phyloP scores from a whole-genome alignment of 177 flowering plant species.

The Telopea speciosissima region DNA sequence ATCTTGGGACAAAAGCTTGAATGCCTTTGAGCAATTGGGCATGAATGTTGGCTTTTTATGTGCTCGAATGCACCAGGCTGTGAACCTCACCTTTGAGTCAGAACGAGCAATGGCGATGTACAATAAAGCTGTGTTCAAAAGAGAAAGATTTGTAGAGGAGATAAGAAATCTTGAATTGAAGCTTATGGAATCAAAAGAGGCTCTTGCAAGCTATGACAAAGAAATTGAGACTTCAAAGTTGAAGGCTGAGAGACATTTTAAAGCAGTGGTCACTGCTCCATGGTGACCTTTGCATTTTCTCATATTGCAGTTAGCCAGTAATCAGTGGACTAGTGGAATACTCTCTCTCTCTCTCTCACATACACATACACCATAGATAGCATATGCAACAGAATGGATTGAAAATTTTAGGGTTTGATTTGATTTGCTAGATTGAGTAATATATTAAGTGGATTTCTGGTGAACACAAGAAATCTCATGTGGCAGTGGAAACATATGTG shows the following conservation, averaged over 20 bases:
- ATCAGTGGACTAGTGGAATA: no score
- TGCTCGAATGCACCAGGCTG: constrained; percentile 27
- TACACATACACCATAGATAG: no score
- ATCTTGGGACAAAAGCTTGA: constrained; percentile 41
- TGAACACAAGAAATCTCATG: no score
- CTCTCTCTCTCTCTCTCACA: no score
- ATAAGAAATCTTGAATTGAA: constrained; percentile 35
- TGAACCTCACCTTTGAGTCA: constrained; percentile 36
- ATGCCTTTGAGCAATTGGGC: constrained; percentile 46
- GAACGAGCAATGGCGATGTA: constrained; percentile 34
- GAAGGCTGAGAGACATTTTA: constrained; percentile 34
- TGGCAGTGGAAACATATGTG: no score
- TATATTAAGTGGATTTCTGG: no score
- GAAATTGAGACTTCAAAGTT: constrained; percentile 27
- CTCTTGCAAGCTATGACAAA: constrained; percentile 17
- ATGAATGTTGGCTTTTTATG: constrained; percentile 53
- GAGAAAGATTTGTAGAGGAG: neutral
- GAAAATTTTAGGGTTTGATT: no score
- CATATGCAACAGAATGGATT: no score
- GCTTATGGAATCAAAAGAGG: constrained; percentile 32
- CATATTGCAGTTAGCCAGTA: neutral
- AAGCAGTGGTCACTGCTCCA: constrained; percentile 35
- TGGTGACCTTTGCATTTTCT: constrained; percentile 27
- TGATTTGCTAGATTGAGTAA: no score
- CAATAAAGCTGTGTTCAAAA: constrained; percentile 24